Conservation (phyloP, 1,284 basidiomycete genomes). For the Mrakiaceae sp. region DNA sequence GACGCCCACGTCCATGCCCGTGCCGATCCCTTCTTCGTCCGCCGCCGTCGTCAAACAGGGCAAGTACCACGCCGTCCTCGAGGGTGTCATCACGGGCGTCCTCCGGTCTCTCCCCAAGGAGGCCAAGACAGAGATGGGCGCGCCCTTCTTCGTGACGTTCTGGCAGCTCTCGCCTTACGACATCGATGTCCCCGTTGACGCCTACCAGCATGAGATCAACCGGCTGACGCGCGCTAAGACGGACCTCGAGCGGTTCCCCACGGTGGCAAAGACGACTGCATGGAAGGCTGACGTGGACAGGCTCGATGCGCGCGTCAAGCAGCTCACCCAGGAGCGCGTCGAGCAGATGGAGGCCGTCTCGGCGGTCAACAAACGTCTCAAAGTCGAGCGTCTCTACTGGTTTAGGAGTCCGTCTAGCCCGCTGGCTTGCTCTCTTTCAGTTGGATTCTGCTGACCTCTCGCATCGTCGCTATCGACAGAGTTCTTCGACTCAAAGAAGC, state of each 20-base stretch:
- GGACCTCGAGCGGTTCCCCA: constrained; percentile 24
- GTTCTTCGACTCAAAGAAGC: constrained; percentile 11
- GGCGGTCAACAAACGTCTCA: constrained; percentile 63
- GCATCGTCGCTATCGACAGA: constrained; percentile 3
- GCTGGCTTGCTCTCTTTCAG: neutral
- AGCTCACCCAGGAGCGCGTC: constrained; percentile 26
- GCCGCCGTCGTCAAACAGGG: neutral
- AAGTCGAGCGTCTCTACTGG: constrained; percentile 77
- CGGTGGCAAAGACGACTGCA: constrained; percentile 15
- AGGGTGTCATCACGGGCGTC: constrained; percentile 56
- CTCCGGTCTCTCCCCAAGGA: constrained; percentile 53
- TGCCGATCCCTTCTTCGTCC: neutral
- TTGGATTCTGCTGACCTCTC: neutral
- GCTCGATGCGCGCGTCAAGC: constrained; percentile 20
- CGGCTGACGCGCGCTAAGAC: constrained; percentile 31
- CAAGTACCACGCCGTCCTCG: constrained; percentile 50
- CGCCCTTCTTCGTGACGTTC: constrained; percentile 83
- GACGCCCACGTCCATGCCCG: neutral
- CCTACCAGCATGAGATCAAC: constrained; percentile 35
- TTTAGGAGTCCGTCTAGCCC: constrained; percentile 44
- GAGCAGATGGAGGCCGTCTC: constrained; percentile 29
- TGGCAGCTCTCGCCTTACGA: constrained; percentile 90
- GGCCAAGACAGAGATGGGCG: constrained; percentile 44
- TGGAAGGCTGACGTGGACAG: constrained; percentile 24
- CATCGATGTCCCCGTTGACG: constrained; percentile 49